phyloP scores from a whole-genome alignment of 164 flowering plant genomes.

The Vitis vinifera region ASM3070453v1 NC_081811.1:29033001-29033500 shows the following conservation, averaged over 20 bases:
- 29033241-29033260: constrained; percentile 89
- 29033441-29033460: too few species aligned
- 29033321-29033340: too few species aligned
- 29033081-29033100: neutral
- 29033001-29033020: constrained; percentile 67
- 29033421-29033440: too few species aligned
- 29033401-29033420: too few species aligned
- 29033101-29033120: neutral
- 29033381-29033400: too few species aligned
- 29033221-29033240: constrained; percentile 78
- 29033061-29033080: neutral
- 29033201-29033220: constrained; percentile 60
- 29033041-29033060: neutral
- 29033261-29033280: constrained; percentile 85
- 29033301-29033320: too few species aligned
- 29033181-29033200: constrained; percentile 32
- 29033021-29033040: constrained; percentile 16
- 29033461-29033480: too few species aligned
- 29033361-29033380: too few species aligned
- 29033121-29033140: constrained; percentile 32
- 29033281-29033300: neutral
- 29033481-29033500: too few species aligned
- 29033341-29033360: too few species aligned
- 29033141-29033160: constrained; percentile 88
- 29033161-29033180: constrained; percentile 66